A percentile compares a stretch with the other conserved stretches of the same genome.
phyloP scores from a whole-genome alignment of 176 grass and related monocot species.

The Musa schizocarpa region DNA sequence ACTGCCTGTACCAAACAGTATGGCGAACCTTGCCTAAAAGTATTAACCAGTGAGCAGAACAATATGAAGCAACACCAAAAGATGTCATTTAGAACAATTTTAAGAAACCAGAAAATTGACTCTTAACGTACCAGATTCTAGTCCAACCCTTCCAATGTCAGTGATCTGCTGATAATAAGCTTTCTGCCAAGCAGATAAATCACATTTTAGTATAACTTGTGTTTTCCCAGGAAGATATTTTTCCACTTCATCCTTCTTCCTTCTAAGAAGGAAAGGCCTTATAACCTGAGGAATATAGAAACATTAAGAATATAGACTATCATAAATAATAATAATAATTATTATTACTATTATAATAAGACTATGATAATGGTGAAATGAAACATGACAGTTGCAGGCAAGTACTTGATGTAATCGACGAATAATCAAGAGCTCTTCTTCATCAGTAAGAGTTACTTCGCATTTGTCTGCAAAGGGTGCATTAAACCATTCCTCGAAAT shows the following conservation, averaged over 20 bases:
- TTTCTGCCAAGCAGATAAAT: conserved; percentile 99
- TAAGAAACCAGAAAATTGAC: not conserved
- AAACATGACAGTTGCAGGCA: too few species aligned
- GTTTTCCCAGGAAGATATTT: conserved; percentile 90
- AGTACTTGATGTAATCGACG: conserved; percentile 90
- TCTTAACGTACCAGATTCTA: conserved; percentile 58
- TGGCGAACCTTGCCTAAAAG: too few species aligned
- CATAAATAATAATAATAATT: too few species aligned
- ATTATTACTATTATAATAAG: not conserved
- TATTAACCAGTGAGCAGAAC: not conserved
- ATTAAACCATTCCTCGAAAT: conserved; percentile 99
- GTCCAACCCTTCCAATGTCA: conserved; percentile 59
- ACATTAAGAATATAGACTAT: too few species aligned
- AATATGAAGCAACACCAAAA: not conserved
- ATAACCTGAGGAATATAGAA: conserved; percentile 42
- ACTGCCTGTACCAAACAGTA: too few species aligned
- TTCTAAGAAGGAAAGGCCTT: conserved; percentile 72
- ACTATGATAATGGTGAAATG: not conserved
- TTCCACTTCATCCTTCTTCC: conserved; percentile 88
- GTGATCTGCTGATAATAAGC: conserved; percentile 85
- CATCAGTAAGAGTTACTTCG: conserved; percentile 79
- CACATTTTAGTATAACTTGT: conserved; percentile 96
- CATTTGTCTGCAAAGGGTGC: conserved; percentile 68
- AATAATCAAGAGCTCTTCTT: conserved; percentile 91
- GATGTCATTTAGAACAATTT: not conserved